Evolutionary conservation across 1,139 yeast species (phyloP).

Genomic region (Geotrichum phurueaensis): DNA sequence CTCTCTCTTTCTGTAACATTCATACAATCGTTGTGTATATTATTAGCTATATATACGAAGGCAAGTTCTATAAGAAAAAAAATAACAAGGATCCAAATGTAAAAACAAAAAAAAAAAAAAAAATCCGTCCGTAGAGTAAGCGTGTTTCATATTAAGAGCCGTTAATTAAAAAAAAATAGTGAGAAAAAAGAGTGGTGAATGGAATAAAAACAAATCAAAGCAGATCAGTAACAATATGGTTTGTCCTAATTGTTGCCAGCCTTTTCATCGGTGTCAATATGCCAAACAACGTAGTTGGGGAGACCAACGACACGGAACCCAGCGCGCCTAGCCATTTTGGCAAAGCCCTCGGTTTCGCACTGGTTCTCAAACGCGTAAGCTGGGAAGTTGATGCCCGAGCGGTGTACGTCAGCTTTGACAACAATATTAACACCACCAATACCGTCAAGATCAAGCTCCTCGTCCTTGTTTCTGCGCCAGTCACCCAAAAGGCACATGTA

Average conservation of each 20-base stretch:
- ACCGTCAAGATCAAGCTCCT: slow-evolving; percentile 71
- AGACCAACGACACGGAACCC: slow-evolving; percentile 79
- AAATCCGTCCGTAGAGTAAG: neutral
- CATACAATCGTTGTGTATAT: neutral
- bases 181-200: neutral
- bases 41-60: neutral
- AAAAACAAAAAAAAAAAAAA: neutral
- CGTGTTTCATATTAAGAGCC: neutral
- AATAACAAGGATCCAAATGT: neutral
- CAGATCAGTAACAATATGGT: neutral
- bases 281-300: slow-evolving; percentile 86
- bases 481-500: slow-evolving; percentile 65
- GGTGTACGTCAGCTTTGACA: slow-evolving; percentile 74
- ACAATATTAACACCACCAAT: slow-evolving; percentile 86
- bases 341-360: slow-evolving; percentile 87
- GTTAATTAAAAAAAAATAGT: neutral
- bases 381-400: slow-evolving; percentile 81
- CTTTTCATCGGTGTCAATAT: slow-evolving; percentile 25
- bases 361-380: slow-evolving; percentile 76
- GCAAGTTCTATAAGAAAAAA: neutral
- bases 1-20: neutral
- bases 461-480: slow-evolving; percentile 55
- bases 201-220: neutral
- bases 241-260: neutral
- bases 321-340: slow-evolving; percentile 76